Conservation (phyloP, 2,329 filamentous ascomycete genomes). For the Aspergillus tamarii region DNA sequence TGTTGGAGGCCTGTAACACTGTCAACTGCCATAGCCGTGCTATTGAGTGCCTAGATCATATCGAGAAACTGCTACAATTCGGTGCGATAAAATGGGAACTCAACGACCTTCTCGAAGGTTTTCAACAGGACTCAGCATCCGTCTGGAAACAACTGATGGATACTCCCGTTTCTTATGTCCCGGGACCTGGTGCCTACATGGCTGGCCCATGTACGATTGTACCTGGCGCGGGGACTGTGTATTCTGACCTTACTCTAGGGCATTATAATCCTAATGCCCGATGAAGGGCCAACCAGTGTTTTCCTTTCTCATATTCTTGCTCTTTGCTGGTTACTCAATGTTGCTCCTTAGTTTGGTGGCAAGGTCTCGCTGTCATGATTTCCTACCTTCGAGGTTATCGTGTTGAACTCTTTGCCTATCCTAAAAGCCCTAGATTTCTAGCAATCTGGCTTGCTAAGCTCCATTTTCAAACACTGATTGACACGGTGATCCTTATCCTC, state of each 20-base stretch:
- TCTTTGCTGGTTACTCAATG: too few species aligned
- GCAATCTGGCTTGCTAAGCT: too few species aligned
- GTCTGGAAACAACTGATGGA: constrained; percentile 31
- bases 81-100: constrained; percentile 40
- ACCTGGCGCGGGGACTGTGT: constrained; percentile 12
- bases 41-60: constrained; percentile 35
- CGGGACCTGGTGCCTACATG: constrained; percentile 18
- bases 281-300: not conserved
- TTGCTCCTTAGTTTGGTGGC: not conserved
- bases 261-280: not conserved
- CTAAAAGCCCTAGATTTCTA: not conserved
- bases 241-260: constrained; percentile 5
- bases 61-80: constrained; percentile 37
- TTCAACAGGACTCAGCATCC: constrained; percentile 33
- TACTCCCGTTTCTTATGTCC: constrained; percentile 25
- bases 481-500: not conserved
- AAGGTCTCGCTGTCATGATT: not conserved
- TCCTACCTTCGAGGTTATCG: not conserved
- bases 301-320: not conserved
- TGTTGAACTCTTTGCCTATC: not conserved
- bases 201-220: constrained; percentile 13
- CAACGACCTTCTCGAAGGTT: constrained; percentile 32
- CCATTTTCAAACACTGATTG: not conserved
- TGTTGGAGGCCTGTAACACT: constrained; percentile 34
- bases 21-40: constrained; percentile 39